Base-by-base conservation (phyloP, 257 asterid genomes). In the Nicotiana knightiana region DNA sequence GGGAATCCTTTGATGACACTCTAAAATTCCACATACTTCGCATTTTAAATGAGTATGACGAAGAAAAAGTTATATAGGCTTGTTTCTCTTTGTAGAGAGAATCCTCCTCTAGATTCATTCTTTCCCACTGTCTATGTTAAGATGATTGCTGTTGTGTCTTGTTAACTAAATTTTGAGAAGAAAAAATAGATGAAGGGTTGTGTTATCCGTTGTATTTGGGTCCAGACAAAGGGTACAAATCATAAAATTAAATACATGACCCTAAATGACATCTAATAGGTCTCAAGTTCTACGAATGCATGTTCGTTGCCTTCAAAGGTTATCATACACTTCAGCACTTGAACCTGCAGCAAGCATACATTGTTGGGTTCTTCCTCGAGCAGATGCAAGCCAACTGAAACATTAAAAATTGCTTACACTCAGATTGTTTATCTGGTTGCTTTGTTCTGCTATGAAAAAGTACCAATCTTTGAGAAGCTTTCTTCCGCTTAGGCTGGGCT, bases 401-500 rank as follows among this genome's bases (percentile, higher is more conserved):
- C 51, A 43, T 43, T 9, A 16, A 71, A 3, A 21, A 15, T 10
- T 32, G 39, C 28, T 3, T 71, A 12, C 61, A 6, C 12, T 4
- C 58, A 21, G 17, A 70, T 70, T 70, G 77, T 11, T 70, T 43
- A 67, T 37, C 55, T 43, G 58, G n/a, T 70, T 39, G 77, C 77
- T 70, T 70, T 55, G 54, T 46, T 71, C 37, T 71, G 59, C 59
- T 71, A 71, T 71, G 79, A 71, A 71, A 57, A 46, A 71, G 57
- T 21, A 46, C 11, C 39, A 46, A 13, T 46, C 6, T 54, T 46
- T 71, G 33, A 13, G 37, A 71, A 24, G 37, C 48, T 15, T 46
- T 43, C 24, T 70, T 12, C 32, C 1, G 78, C 59, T 71, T 61
- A 9, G 33, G 35, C 8, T 10, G 67, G 35, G 67, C 17, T 21